Base-by-base conservation (phyloP, 257 asterid species). In the Ballota nigra region DNA sequence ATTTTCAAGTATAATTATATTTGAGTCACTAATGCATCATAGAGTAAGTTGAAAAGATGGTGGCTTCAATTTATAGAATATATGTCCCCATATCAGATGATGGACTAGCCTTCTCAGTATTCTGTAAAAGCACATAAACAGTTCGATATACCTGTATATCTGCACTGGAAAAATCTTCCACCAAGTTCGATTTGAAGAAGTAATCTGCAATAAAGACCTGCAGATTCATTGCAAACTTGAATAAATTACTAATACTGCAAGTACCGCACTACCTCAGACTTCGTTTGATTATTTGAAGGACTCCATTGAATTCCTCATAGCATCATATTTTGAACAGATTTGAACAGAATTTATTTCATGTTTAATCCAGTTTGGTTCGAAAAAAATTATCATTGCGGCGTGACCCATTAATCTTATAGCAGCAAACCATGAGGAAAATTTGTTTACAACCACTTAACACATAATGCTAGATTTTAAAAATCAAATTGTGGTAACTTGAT, bases 141-240 rank as follows among this genome's bases (percentile, higher is more conserved):
- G 62, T 64, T 34, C 56, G 53, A 34, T 22, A 12, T 83, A 94
- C 99, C 99, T 95, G 86, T 66, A 95, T 76, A 78, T 92, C 98
- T 33, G 97, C 98, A 78, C 24, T 79, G 60, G 96, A 85, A 81
- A 85, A 95, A 83, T 89, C 92, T 75, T 81, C 88, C 0, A 78
- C 78, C 83, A 95, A 81, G 82, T 78, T 87, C 68, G 99, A 84
- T 81, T 81, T 87, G 85, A 91, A 94, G 90, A 89, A 92, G 76
- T 89, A 94, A 83, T 94, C 99, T 5, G 93, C 89, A 77, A 94
- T 86, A 73, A 87, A 86, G 41, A 87, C 97, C 99, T 94, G 97
- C 80, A 83, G 31, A 77, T 72, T 45, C 55, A 72, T 69, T 65
- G 63, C 63, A 36, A 73, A 76, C 20, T 64, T 34, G 34, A 60